Evolutionary conservation across 164 flowering plant genomes (phyloP).

Genomic region (Vitis rupestris): DNA sequence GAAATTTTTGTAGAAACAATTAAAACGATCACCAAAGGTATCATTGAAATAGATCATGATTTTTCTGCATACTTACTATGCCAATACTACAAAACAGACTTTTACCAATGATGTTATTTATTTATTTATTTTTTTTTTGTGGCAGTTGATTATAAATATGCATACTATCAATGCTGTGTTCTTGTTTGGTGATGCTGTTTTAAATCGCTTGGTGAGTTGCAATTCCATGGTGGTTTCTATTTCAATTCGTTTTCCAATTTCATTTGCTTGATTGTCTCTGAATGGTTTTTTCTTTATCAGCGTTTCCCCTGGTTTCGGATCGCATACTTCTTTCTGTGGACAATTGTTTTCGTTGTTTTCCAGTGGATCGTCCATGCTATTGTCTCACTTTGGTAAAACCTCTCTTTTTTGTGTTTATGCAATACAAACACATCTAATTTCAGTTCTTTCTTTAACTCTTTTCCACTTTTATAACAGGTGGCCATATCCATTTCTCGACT

Average conservation of each 20-base stretch:
- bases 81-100: background rate
- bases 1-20: too few species aligned
- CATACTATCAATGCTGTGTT: constrained; percentile 83
- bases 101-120: background rate
- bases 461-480: constrained; percentile 18
- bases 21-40: too few species aligned
- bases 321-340: constrained; percentile 83
- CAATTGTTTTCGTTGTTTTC: constrained; percentile 57
- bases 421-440: too few species aligned
- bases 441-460: too few species aligned
- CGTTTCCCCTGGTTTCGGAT: constrained; percentile 85
- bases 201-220: constrained; percentile 73
- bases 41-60: too few species aligned
- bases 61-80: background rate
- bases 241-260: constrained; percentile 1
- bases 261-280: background rate
- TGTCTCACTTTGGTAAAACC: constrained; percentile 50
- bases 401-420: background rate
- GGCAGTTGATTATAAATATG: constrained; percentile 73
- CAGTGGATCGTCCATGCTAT: constrained; percentile 90
- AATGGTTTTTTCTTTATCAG: constrained; percentile 32
- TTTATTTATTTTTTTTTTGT: background rate
- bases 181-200: constrained; percentile 70
- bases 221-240: background rate
- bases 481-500: constrained; percentile 29